Conservation (phyloP, 192 early-diverging fungal genomes). For the Diversispora eburnea region DNA sequence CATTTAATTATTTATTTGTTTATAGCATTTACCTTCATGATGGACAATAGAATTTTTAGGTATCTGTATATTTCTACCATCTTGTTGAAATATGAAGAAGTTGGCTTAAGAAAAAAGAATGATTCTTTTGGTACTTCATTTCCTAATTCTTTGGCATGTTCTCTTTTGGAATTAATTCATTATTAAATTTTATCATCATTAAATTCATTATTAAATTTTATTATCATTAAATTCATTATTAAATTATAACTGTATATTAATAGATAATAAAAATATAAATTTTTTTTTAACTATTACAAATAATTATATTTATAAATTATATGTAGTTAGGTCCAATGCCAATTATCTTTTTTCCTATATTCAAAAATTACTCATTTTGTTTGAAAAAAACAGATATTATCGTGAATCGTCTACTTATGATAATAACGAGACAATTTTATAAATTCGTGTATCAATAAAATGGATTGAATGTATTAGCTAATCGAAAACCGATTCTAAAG, state of each 20-base stretch:
- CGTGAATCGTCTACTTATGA: no score
- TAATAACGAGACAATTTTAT: no score
- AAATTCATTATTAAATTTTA: no score
- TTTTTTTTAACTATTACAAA: neutral
- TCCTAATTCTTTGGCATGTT: constrained; percentile 92
- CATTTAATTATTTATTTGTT: no score
- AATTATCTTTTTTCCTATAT: constrained; percentile 67
- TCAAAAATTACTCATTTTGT: constrained; percentile 23
- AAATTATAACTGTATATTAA: neutral
- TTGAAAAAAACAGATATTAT: no score
- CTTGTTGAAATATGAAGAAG: constrained; percentile 70
- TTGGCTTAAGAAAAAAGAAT: constrained; percentile 93
- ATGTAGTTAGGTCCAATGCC: constrained; percentile 91
- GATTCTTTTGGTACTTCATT: constrained; percentile 86
- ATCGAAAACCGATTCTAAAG: no score
- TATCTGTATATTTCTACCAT: constrained; percentile 71
- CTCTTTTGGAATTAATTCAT: constrained; percentile 40
- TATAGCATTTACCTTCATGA: constrained; percentile 41
- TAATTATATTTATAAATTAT: constrained; percentile 32
- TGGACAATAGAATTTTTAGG: constrained; percentile 72
- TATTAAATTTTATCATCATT: no score
- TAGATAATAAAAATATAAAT: constrained; percentile 6
- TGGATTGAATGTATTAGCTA: no score
- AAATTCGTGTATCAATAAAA: no score
- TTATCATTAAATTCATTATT: no score